phyloP scores from a whole-genome alignment of 306 rosid species.

The Ochetophila trinervis region DNA sequence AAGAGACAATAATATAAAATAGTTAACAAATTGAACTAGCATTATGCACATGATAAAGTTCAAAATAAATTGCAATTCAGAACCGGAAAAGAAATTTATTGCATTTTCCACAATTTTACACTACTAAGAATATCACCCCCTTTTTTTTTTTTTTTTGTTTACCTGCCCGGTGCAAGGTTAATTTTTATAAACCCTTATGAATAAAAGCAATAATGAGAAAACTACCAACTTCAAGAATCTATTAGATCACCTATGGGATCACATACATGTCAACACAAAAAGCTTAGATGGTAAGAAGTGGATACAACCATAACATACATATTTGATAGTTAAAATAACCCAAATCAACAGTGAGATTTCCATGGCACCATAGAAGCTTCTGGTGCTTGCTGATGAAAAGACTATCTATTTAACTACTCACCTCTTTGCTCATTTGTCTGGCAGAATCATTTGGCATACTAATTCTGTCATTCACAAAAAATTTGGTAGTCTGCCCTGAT shows the following conservation, averaged over 20 bases:
- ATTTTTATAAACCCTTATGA: not conserved
- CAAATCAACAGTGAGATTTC: too few species aligned
- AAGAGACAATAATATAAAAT: conserved; percentile 20
- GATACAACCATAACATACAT: too few species aligned
- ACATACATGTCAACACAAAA: too few species aligned
- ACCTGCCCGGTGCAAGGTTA: not conserved
- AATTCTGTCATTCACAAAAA: conserved; percentile 46
- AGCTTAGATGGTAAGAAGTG: too few species aligned
- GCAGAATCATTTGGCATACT: conserved; percentile 41
- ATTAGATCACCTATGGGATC: too few species aligned
- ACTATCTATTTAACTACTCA: conserved; percentile 19
- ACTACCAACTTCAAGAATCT: too few species aligned
- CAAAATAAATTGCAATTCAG: conserved; percentile 18
- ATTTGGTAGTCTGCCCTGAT: conserved; percentile 74
- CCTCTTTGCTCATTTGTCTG: conserved; percentile 58
- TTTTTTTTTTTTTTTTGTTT: too few species aligned
- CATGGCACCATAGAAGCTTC: too few species aligned
- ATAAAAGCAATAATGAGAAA: too few species aligned
- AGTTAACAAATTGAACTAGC: not conserved
- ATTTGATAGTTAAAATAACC: too few species aligned
- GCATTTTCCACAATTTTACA: not conserved
- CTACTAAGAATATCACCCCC: not conserved
- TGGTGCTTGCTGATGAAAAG: too few species aligned
- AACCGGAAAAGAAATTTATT: conserved; percentile 3
- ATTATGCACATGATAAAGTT: not conserved